Evolutionary conservation across 2,329 filamentous ascomycete species (phyloP), one percentile per base, ranked within the genome.

Genomic region (Dothistroma pini): DNA sequence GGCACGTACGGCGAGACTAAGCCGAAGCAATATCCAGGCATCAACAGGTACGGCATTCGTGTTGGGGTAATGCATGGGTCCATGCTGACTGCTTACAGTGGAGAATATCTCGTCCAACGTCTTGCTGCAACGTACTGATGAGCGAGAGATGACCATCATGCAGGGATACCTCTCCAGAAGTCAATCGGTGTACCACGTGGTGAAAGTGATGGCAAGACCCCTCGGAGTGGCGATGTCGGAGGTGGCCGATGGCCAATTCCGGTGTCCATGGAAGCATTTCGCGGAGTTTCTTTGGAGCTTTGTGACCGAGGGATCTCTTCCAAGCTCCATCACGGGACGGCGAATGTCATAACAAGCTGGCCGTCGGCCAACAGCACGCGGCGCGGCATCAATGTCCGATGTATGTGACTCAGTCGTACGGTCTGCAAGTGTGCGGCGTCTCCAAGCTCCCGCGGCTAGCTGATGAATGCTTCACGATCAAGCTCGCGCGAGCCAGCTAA

Each of bases 61-160:
- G 44, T 19, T 22, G 31, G 38, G 50, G 51, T 19, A n/a, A 34
- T 51, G 54, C 19, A 35, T 14, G 38, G 5, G 7, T 16, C 19
- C 7, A 25, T 4, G 16, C 48, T 54, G 50, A 59, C 59, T 61
- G 54, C 14, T 32, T 21, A 32, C 54, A 89, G 88, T 68, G 90
- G 91, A 1, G 85, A 95, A 14, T 97, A 96, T 72, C 76, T 97
- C 52, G 85, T 90, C 9, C 85, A 89, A 78, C 86, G 93, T 65
- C 76, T 97, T 72, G 82, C 86, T 5, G 88, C 89, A 14, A 97
- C 93, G 2, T 81, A 71, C 51, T 70, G 63, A 66, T 19, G 32
- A 35, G 4, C 35, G 44, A 44, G 2, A 11, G 2, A 21, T 14
- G 22, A 25, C 34, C 34, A 16, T 2, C 34, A 16, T 10, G 9